Evolutionary conservation across 129 eudicot genomes (phyloP).

Genomic region (Escallonia herrerae): DNA sequence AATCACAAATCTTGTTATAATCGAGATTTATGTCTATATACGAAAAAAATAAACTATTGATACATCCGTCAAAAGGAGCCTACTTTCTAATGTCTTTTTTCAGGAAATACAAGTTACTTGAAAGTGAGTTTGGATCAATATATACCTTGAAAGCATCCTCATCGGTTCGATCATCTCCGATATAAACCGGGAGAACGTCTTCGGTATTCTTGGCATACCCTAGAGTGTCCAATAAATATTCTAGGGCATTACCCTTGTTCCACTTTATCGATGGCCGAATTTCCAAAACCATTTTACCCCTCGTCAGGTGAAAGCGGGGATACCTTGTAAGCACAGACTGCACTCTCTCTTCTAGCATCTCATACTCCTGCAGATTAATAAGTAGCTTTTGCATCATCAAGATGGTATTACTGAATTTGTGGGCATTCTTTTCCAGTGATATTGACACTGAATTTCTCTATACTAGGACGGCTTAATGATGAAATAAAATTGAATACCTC

Average conservation of each 20-base stretch:
- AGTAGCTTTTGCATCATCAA: background rate
- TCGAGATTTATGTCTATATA: background rate
- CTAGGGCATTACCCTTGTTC: slow-evolving; percentile 83
- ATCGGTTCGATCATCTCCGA: slow-evolving; percentile 81
- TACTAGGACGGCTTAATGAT: no score
- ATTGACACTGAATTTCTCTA: background rate
- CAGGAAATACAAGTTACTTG: background rate
- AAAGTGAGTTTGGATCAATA: background rate
- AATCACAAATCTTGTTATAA: background rate
- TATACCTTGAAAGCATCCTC: slow-evolving; percentile 85
- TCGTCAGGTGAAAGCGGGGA: slow-evolving; percentile 42
- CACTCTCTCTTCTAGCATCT: slow-evolving; percentile 34
- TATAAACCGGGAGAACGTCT: slow-evolving; percentile 51
- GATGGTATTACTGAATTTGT: background rate
- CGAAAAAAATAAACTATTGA: background rate
- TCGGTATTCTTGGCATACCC: slow-evolving; percentile 30
- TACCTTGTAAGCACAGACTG: slow-evolving; percentile 25
- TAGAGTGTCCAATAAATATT: slow-evolving; percentile 51
- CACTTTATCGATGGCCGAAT: slow-evolving; percentile 74
- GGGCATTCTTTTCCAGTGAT: background rate
- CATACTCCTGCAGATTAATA: slow-evolving; percentile 35
- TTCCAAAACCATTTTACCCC: slow-evolving; percentile 70
- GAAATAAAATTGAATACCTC: slow-evolving; percentile 19
- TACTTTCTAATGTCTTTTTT: background rate
- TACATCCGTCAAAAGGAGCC: background rate